Evolutionary conservation across 345 rosid species (phyloP).

Genomic region (Acer yangbiense): DNA sequence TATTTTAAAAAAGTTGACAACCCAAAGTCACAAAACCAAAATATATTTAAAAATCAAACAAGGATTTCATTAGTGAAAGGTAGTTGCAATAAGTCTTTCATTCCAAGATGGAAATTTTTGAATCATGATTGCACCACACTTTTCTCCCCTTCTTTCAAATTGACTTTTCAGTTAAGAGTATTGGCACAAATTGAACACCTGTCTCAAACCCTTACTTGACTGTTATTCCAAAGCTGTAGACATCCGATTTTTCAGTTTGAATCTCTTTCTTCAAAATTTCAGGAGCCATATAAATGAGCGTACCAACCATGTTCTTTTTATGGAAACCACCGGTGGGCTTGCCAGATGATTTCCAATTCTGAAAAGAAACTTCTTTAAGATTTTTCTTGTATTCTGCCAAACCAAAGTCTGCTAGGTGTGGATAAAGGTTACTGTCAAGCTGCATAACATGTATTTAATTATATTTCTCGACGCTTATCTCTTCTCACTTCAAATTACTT

Average conservation of each 20-base stretch:
- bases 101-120: background rate
- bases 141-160: background rate
- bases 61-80: background rate
- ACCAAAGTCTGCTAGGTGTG: conserved; percentile 88
- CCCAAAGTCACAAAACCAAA: background rate
- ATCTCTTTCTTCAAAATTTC: conserved; percentile 84
- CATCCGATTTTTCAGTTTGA: conserved; percentile 85
- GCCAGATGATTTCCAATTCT: conserved; percentile 88
- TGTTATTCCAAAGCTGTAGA: conserved; percentile 83
- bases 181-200: background rate
- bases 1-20: background rate
- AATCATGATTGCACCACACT: background rate
- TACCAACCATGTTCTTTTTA: conserved; percentile 92
- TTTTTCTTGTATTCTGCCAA: conserved; percentile 75
- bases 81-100: background rate
- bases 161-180: background rate
- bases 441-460: conserved; percentile 40
- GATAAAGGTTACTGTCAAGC: conserved; percentile 65
- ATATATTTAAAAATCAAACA: background rate
- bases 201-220: conserved; percentile 64
- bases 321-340: conserved; percentile 99
- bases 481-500: background rate
- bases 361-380: conserved; percentile 57
- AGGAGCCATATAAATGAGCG: conserved; percentile 97
- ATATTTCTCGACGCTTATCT: conserved; percentile 19